These are phyloP conservation scores for Curvularia hawaiiensis DNA, from an alignment of 2,329 filamentous ascomycete species.

Conservation along the genomic window DNA sequence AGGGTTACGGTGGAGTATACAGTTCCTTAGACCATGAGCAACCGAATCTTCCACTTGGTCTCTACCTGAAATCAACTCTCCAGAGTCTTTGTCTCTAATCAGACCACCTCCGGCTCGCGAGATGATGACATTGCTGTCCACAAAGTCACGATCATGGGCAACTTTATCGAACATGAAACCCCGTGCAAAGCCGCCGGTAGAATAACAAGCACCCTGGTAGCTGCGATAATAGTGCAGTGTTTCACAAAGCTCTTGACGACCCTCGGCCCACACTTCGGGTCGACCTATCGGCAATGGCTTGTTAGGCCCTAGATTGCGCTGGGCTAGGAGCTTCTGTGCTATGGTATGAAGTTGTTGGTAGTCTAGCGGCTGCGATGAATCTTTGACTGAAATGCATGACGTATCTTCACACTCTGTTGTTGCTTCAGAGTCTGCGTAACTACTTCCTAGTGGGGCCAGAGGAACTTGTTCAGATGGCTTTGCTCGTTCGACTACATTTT, in stretches of 20 bases:
- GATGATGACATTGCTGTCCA: conserved; percentile 67
- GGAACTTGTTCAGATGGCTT: neutral
- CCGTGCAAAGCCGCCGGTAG: conserved; percentile 54
- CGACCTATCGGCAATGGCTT: conserved; percentile 42
- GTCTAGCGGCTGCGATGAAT: neutral
- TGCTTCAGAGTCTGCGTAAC: conserved; percentile 7
- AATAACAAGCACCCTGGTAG: conserved; percentile 65
- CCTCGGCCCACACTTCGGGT: conserved; percentile 63
- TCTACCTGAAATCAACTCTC: conserved; percentile 53
- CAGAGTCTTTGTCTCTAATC: conserved; percentile 51
- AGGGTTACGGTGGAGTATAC: conserved; percentile 54
- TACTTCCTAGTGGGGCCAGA: neutral
- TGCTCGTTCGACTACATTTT: neutral
- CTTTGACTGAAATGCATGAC: neutral
- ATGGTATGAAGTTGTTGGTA: conserved; percentile 14
- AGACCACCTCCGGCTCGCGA: conserved; percentile 64
- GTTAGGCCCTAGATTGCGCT: conserved; percentile 28
- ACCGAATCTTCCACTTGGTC: conserved; percentile 52
- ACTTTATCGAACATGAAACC: conserved; percentile 66
- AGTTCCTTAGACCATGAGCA: conserved; percentile 53
- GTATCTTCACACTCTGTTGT: conserved; percentile 7
- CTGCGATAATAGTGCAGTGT: conserved; percentile 66
- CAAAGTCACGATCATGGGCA: conserved; percentile 60
- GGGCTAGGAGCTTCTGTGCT: conserved; percentile 20
- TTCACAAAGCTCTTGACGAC: conserved; percentile 66